These are phyloP conservation scores for Hymenotorrendiella dingleyae DNA, from an alignment of 2,329 filamentous ascomycete genomes.

Conservation along the genomic window DNA sequence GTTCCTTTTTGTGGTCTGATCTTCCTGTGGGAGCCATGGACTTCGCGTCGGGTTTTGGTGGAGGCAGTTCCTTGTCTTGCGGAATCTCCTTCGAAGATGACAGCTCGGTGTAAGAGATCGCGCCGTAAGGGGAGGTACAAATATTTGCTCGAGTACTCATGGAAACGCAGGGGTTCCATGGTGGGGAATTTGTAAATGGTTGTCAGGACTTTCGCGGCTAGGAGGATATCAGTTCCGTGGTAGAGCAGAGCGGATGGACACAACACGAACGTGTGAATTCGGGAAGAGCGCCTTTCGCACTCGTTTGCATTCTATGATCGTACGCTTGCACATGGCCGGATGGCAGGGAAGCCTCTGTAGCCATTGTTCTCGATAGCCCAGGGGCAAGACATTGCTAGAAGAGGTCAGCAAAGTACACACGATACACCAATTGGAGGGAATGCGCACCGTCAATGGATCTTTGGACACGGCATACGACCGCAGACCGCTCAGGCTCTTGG, in stretches of 20 bases:
- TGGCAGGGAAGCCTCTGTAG: slow-evolving; percentile 37
- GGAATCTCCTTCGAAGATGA: slow-evolving; percentile 87
- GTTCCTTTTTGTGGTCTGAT: slow-evolving; percentile 81
- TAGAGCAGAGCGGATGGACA: neutral
- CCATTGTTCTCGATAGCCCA: slow-evolving; percentile 39
- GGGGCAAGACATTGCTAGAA: slow-evolving; percentile 39
- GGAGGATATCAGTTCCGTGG: slow-evolving; percentile 9
- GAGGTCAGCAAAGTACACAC: slow-evolving; percentile 17
- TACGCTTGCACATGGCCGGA: slow-evolving; percentile 16
- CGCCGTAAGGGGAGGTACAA: slow-evolving; percentile 80
- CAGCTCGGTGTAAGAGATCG: slow-evolving; percentile 87
- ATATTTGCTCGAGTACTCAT: slow-evolving; percentile 74
- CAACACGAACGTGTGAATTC: slow-evolving; percentile 12
- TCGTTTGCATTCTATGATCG: slow-evolving; percentile 10
- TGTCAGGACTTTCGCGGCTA: slow-evolving; percentile 64
- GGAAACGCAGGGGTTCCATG: slow-evolving; percentile 75
- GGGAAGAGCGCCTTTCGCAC: slow-evolving; percentile 6
- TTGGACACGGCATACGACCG: slow-evolving; percentile 23
- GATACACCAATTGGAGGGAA: neutral
- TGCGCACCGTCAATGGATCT: slow-evolving; percentile 35
- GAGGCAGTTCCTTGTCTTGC: slow-evolving; percentile 82
- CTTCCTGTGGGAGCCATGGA: slow-evolving; percentile 79
- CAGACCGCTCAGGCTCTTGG: slow-evolving; percentile 24
- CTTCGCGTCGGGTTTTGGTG: slow-evolving; percentile 74
- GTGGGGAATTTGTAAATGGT: slow-evolving; percentile 88